Base-by-base conservation (phyloP, 1,284 basidiomycete species). In the Moesziomyces antarcticus region DNA sequence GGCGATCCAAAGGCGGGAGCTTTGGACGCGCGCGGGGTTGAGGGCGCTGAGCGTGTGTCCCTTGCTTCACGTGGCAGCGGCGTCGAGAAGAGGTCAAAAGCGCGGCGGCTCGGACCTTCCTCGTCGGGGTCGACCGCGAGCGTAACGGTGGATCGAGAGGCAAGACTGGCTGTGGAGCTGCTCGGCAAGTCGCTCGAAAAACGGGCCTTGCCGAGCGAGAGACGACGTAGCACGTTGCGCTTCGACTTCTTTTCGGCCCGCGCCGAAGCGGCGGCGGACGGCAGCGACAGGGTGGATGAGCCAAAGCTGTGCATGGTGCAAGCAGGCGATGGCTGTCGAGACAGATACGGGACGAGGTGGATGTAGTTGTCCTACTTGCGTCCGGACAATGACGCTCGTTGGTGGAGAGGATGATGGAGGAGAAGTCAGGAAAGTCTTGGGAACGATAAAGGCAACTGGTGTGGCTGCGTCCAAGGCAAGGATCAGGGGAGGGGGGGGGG, bases 301-400 rank as follows among this genome's bases (percentile, higher is more conserved):
- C 46, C 35, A n/a, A 58, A 69, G 45, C n/a, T 30, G 22, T 55
- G 51, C 66, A 63, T 69, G 27, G 4, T 50, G 48, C 20, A 41
- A 14, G 7, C 3, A 25, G 14, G 16, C 43, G 18, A 27, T 21
- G 20, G 44, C 43, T 41, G 5, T 24, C 18, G 54, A n/a, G 41
- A 22, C 9, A 33, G 30, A 13, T 2, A 3, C 30, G 11, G 11
- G 3, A 43, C 22, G 20, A 13, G 22, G 35, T 10, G 16, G 13
- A 35, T 37, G 50, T 21, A 33, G 45, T 18, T 14, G n/a, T n/a
- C n/a, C n/a, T n/a, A 4, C 30, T 33, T 33, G 30, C 30, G 30
- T 33, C 30, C 10, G 30, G 30, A 33, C 30, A 4, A 33, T 33
- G 30, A 4, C 30, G 30, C 30, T 33, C 30, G 30, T 33, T 33